Evolutionary conservation across 176 grass and related monocot species (phyloP).

Genomic region (Tillandsia leiboldiana): DNA sequence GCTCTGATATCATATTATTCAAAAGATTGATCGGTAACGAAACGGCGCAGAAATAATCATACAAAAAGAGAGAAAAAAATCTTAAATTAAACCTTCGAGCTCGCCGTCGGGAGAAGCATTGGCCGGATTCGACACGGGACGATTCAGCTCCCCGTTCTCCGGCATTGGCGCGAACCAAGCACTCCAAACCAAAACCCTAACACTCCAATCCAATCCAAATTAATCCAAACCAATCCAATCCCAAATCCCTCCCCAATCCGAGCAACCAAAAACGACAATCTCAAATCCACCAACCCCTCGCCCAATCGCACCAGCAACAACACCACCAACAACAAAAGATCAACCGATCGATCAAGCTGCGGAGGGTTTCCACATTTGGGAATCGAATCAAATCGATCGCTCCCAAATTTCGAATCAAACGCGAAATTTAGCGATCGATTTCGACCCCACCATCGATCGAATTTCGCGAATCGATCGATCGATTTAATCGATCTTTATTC

Average conservation of each 20-base stretch:
- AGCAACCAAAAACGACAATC: neutral
- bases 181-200: neutral
- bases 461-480: neutral
- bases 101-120: neutral
- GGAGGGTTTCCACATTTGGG: neutral
- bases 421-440: neutral
- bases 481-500: neutral
- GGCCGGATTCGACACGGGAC: neutral
- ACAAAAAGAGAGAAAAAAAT: neutral
- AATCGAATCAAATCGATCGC: neutral
- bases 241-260: neutral
- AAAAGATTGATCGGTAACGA: neutral
- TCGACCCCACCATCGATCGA: neutral
- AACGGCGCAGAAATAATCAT: neutral
- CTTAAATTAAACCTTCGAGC: neutral
- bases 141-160: neutral
- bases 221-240: too few relatives aligned
- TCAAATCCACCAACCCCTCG: neutral
- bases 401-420: constrained; percentile 1
- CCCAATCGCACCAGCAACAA: neutral
- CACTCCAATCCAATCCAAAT: neutral
- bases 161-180: neutral
- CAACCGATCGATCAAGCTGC: neutral
- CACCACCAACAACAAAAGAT: too few relatives aligned
- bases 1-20: too few relatives aligned